phyloP scores from a whole-genome alignment of 1,284 basidiomycete genomes.

The Cutaneotrichosporon arboriforme region DNA sequence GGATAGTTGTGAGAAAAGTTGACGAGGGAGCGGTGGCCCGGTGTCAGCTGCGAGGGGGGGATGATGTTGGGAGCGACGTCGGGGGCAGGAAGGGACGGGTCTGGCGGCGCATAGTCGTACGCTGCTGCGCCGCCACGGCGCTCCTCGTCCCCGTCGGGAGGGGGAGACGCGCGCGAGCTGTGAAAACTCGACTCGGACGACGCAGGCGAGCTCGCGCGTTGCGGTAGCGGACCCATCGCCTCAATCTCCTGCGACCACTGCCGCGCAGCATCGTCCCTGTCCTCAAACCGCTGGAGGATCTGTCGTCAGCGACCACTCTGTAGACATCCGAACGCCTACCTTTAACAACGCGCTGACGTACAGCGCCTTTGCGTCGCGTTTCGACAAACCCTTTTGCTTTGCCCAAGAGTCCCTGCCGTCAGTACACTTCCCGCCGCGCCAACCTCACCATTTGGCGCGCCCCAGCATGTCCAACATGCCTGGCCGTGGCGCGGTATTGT shows the following conservation, averaged over 20 bases:
- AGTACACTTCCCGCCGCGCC: neutral
- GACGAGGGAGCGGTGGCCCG: slow-evolving; percentile 38
- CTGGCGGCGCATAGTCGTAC: slow-evolving; percentile 32
- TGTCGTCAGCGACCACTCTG: neutral
- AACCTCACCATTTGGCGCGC: slow-evolving; percentile 77
- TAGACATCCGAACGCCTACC: slow-evolving; percentile 53
- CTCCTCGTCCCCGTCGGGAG: slow-evolving; percentile 12
- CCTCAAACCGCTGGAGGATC: slow-evolving; percentile 17
- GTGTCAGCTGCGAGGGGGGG: slow-evolving; percentile 35
- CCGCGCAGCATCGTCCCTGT: slow-evolving; percentile 75
- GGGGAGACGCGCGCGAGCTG: slow-evolving; percentile 37
- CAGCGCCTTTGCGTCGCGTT: slow-evolving; percentile 76
- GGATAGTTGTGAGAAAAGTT: slow-evolving; percentile 19
- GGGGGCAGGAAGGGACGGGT: slow-evolving; percentile 38
- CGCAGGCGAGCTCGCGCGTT: slow-evolving; percentile 26
- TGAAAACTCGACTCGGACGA: slow-evolving; percentile 43
- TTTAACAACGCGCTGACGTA: slow-evolving; percentile 85
- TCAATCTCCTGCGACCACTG: slow-evolving; percentile 77
- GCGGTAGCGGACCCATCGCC: slow-evolving; percentile 59
- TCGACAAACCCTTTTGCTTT: slow-evolving; percentile 74
- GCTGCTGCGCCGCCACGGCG: neutral
- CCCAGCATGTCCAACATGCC: slow-evolving; percentile 67
- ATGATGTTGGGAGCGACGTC: slow-evolving; percentile 40
- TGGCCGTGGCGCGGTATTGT: slow-evolving; percentile 33
- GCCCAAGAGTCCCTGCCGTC: slow-evolving; percentile 82